phyloP scores from a whole-genome alignment of 2,329 filamentous ascomycete species.

The Rutstroemia sp. region DNA sequence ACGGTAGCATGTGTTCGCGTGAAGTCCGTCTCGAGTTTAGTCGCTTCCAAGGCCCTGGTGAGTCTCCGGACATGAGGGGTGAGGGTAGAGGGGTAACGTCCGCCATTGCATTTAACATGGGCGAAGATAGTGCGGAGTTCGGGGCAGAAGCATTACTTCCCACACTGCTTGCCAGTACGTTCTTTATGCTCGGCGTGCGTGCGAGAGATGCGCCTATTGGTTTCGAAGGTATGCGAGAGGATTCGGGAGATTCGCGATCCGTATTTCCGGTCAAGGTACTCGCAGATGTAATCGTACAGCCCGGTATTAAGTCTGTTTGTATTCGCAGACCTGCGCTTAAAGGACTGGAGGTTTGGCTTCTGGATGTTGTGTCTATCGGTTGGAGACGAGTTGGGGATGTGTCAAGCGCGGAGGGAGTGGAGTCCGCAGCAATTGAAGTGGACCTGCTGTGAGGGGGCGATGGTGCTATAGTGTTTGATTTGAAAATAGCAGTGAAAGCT shows the following conservation, averaged over 20 bases:
- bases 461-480: conserved; percentile 34
- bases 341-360: conserved; percentile 18
- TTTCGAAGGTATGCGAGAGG: conserved; percentile 9
- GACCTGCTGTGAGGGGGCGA: conserved; percentile 25
- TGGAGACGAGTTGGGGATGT: conserved; percentile 16
- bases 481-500: conserved; percentile 23
- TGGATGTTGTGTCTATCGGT: conserved; percentile 9
- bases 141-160: conserved; percentile 43
- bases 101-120: conserved; percentile 66
- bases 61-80: conserved; percentile 58
- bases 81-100: conserved; percentile 75
- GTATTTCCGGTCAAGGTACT: conserved; percentile 13
- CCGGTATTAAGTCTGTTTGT: conserved; percentile 31
- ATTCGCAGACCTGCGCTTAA: conserved; percentile 28
- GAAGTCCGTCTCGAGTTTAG: conserved; percentile 41
- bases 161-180: conserved; percentile 42
- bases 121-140: conserved; percentile 64
- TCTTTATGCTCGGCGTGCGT: conserved; percentile 54
- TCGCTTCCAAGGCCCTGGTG: conserved; percentile 59
- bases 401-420: conserved; percentile 20
- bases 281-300: conserved; percentile 21
- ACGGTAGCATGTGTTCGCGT: conserved; percentile 34
- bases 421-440: conserved; percentile 7
- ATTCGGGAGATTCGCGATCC: conserved; percentile 15
- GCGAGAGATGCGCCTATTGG: conserved; percentile 37